phyloP scores from a whole-genome alignment of 306 rosid genomes.

The Myrica gale region DNA sequence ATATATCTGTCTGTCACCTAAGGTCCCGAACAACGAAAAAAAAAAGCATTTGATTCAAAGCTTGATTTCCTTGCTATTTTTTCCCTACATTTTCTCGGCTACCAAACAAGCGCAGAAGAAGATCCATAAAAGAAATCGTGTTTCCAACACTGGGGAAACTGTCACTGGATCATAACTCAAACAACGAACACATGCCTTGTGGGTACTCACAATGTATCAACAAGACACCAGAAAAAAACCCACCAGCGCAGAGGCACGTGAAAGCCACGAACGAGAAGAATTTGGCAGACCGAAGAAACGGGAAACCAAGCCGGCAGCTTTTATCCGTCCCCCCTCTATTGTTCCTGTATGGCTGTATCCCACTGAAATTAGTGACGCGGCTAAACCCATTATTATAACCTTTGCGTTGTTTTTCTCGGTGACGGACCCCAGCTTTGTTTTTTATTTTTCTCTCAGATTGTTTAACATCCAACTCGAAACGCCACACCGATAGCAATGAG shows the following conservation, averaged over 20 bases:
- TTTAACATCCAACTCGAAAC: no score
- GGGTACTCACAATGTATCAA: background rate
- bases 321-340: background rate
- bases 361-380: background rate
- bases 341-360: background rate
- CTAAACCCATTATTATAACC: background rate
- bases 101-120: slow-evolving; percentile 1
- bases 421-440: background rate
- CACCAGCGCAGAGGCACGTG: background rate
- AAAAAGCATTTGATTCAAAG: background rate
- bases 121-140: background rate
- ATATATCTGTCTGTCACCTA: background rate
- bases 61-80: background rate
- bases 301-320: background rate
- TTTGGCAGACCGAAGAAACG: background rate
- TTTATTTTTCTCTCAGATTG: no score
- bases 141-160: background rate
- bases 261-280: slow-evolving; percentile 11
- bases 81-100: slow-evolving; percentile 6
- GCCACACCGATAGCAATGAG: no score
- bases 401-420: background rate
- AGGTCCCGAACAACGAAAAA: background rate
- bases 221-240: background rate
- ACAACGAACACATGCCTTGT: background rate
- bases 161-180: background rate